phyloP scores from a whole-genome alignment of 192 early-diverging fungal genomes.

The Coemansia sp. region DNA sequence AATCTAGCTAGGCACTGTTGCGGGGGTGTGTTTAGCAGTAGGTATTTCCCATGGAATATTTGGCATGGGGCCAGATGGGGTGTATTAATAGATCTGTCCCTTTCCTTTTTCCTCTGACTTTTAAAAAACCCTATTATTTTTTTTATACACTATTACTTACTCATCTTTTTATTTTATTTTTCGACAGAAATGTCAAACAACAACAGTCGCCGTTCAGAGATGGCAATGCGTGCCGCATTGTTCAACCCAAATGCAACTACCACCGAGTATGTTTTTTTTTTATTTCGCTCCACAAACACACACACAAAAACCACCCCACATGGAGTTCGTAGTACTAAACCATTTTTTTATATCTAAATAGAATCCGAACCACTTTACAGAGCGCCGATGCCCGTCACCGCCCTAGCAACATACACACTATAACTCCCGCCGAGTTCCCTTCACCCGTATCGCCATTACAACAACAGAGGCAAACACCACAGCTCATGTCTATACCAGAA shows the following conservation, averaged over 20 bases:
- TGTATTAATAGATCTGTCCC: not conserved
- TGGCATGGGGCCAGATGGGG: too few species aligned
- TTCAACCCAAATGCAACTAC: slow-evolving; percentile 42
- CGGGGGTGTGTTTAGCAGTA: not conserved
- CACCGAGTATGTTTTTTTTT: slow-evolving; percentile 21
- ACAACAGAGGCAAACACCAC: slow-evolving; percentile 6
- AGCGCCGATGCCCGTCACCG: slow-evolving; percentile 24
- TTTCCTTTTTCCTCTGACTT: not conserved
- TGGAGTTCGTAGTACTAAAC: not conserved
- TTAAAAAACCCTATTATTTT: not conserved
- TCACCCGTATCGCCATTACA: slow-evolving; percentile 6
- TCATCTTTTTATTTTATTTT: not conserved
- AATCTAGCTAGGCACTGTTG: not conserved
- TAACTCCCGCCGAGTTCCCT: not conserved
- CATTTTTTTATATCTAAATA: slow-evolving; percentile 8
- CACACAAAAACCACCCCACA: not conserved
- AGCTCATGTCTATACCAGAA: slow-evolving; percentile 10
- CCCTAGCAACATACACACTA: not conserved
- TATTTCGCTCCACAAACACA: not conserved
- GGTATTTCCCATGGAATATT: not conserved
- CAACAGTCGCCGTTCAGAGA: slow-evolving; percentile 43
- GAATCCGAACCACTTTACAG: slow-evolving; percentile 32
- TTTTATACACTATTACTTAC: not conserved
- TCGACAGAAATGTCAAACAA: slow-evolving; percentile 6
- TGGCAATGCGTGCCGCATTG: slow-evolving; percentile 57